These are phyloP conservation scores for Mortierella sp. DNA, from an alignment of 371 early-diverging fungal genomes.

Conservation along the genomic window DNA sequence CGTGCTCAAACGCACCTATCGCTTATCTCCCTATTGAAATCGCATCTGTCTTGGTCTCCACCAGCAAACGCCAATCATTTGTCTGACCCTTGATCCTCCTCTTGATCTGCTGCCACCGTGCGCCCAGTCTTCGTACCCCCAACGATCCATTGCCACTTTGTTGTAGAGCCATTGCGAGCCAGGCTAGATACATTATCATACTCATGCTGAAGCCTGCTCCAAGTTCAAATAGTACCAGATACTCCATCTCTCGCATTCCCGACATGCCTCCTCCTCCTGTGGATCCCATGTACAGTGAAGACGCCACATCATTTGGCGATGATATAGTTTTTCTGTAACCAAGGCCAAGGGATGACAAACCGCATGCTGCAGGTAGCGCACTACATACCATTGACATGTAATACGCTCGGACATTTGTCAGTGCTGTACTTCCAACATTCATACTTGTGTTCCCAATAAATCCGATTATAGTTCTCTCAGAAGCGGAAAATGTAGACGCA, in stretches of 20 bases:
- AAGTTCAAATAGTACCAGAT: slow-evolving; percentile 38
- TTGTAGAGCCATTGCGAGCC: slow-evolving; percentile 33
- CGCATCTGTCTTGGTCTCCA: slow-evolving; percentile 16
- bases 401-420: slow-evolving; percentile 18
- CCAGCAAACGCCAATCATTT: slow-evolving; percentile 2
- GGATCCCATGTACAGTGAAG: neutral
- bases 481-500: too few species aligned
- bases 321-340: neutral
- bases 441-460: neutral
- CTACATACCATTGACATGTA: slow-evolving; percentile 35
- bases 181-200: slow-evolving; percentile 28
- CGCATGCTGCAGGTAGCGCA: slow-evolving; percentile 18
- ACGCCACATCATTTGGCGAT: neutral
- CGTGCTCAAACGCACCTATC: neutral
- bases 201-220: slow-evolving; percentile 33
- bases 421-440: neutral
- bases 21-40: slow-evolving; percentile 10
- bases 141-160: slow-evolving; percentile 17
- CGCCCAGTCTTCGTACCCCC: slow-evolving; percentile 9
- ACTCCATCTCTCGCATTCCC: slow-evolving; percentile 52
- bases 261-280: slow-evolving; percentile 9
- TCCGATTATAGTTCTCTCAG: neutral
- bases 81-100: slow-evolving; percentile 13
- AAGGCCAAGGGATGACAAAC: neutral
- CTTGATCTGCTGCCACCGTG: slow-evolving; percentile 10